phyloP scores from a whole-genome alignment of 371 early-diverging fungal genomes.

The Mortierella sp. region DNA sequence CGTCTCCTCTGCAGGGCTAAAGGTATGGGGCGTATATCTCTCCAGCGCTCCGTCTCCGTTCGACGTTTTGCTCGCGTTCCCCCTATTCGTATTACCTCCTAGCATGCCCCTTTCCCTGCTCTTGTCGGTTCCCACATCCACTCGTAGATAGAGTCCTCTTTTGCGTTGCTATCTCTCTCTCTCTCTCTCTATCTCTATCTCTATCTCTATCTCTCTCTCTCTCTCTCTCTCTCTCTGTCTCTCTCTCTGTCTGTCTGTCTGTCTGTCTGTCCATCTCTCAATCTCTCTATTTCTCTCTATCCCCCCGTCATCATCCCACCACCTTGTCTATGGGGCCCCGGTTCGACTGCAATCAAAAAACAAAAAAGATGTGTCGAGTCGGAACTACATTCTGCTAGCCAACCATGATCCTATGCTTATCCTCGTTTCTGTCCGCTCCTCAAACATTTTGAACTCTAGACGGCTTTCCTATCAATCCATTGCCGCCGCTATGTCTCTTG shows the following conservation, averaged over 20 bases:
- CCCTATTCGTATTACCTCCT: background rate
- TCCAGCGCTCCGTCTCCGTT: background rate
- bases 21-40: too few relatives aligned
- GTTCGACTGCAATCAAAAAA: too few relatives aligned
- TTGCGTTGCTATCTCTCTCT: slow-evolving; percentile 17
- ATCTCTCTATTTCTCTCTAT: slow-evolving; percentile 3
- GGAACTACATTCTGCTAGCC: background rate
- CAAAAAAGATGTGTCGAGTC: slow-evolving; percentile 22
- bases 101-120: background rate
- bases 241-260: background rate
- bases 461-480: background rate
- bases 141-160: background rate
- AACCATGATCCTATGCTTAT: background rate
- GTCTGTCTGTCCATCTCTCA: background rate
- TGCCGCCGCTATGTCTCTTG: slow-evolving; percentile 22
- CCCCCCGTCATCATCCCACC: slow-evolving; percentile 33
- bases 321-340: too few relatives aligned
- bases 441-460: background rate
- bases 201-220: background rate
- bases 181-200: background rate
- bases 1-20: too few relatives aligned
- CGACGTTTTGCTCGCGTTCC: background rate
- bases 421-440: slow-evolving; percentile 1
- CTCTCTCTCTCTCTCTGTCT: background rate
- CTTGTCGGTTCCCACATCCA: too few relatives aligned